Base-by-base conservation (phyloP, 176 grass and related monocot genomes). In the Pharus latifolius region DNA sequence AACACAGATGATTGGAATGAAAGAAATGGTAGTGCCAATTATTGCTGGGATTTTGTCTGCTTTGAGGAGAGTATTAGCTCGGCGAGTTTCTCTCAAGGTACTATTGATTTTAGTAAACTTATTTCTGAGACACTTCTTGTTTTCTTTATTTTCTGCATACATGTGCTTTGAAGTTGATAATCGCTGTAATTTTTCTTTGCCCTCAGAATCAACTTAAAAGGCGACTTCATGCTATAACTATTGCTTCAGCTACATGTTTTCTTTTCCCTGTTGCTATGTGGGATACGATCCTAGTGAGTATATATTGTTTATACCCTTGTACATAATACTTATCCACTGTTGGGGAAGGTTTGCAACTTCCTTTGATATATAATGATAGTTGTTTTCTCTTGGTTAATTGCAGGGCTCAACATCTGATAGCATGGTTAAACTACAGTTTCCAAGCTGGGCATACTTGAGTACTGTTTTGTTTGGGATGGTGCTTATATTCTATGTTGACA, bases 201-300 rank as follows among this genome's bases (percentile, higher is more conserved):
- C 51, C 55, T 13, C 78, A 99, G 95, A 99, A 91, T 94, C 95
- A 94, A 64, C 90, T 94, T 68, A 99, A 99, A 81, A 88, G 95
- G 49, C 51, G 90, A 69, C 90, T 99, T 77, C 90, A 99, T 90
- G 90, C 90, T 44, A 88, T 99, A 81, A 86, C 80, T 72, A 63
- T 99, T 83, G 95, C 95, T 81, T 83, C 90, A 65, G 95, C 95
- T 32, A 88, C 95, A 15, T 99, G 95, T 84, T 99, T 99, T 49
- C 87, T 99, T 78, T 99, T 99, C 76, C 95, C 95, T 62, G 83
- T 99, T 74, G 95, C 95, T 14, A 91, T 99, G 95, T 99, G 84
- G 90, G 95, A 94, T 80, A 94, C 95, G 60, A 99, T 99, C 30
- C 79, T 99, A 78, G 95, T 99, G 65, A 91, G 87, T 91, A 40